Base-by-base conservation (phyloP, 148 eudicot genomes). In the Rheum nobile region DNA sequence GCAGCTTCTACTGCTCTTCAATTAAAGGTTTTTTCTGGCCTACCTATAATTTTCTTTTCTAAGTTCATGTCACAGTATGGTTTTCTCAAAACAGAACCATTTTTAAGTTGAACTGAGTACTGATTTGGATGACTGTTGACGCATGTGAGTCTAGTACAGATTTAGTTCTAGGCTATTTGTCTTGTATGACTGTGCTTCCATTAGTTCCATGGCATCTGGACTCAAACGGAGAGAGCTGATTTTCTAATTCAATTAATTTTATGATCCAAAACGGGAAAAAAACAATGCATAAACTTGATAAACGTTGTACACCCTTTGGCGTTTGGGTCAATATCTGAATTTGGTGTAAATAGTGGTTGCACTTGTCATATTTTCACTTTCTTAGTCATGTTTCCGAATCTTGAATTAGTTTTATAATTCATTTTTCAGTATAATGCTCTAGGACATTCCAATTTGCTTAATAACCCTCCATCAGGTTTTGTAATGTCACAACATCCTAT, bases 401-500 rank as follows among this genome's bases (percentile, higher is more conserved):
- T 11, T 39, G 47, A 32, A 13, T 38, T 14, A 32, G 7, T 74
- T 24, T 74, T 11, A 29, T 21, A 73, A 8, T 46, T 65, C 29
- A 4, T 26, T 65, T 65, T 44, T n/a, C 75, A 75, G 84, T 75
- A 73, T 29, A 46, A 29, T 48, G 74, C 67, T 65, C 54, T 46
- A 48, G 46, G 50, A 19, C 38, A 75, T 41, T 67, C 79, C 24
- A 26, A 74, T 73, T 72, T 35, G 70, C 55, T 48, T 52, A 72
- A 71, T 38, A 79, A 74, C 46, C 43, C 67, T 47, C 16, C 71
- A 63, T 13, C 72, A 29, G 73, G 75, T 73, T 75, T 79, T 22
- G 75, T 71, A 72, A 73, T 70, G 73, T 57, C 68, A 48, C 89
- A 77, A 47, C 83, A 82, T 74, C 82, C 80, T 71, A 73, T 75